Percentiles rank a stretch among this genome's conserved stretches.
phyloP scores from a whole-genome alignment of 305 asterid species.

The Rubia tinctorum region DNA sequence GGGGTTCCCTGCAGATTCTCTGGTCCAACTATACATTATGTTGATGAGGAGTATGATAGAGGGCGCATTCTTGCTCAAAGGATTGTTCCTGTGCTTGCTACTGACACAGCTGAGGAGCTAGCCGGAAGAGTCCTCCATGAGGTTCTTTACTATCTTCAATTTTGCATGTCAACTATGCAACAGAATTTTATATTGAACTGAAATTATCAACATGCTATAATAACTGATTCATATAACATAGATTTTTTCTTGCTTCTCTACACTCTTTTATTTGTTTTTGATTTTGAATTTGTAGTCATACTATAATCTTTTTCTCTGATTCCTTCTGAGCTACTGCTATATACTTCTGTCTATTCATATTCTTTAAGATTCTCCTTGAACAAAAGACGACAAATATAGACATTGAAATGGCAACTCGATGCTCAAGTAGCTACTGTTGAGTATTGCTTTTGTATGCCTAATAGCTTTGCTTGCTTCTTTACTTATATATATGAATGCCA shows the following conservation, averaged over 20 bases:
- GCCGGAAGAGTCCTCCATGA: constrained; percentile 73
- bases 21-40: constrained; percentile 76
- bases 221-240: background rate
- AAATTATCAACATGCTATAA: background rate
- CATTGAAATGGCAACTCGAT: background rate
- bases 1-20: constrained; percentile 60
- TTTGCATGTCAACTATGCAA: background rate
- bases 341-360: background rate
- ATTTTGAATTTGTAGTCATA: constrained; percentile 3
- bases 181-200: background rate
- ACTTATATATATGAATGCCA: background rate
- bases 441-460: background rate
- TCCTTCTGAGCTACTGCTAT: background rate
- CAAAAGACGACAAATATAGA: background rate
- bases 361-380: background rate
- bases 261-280: background rate
- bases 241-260: background rate
- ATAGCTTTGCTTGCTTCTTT: background rate
- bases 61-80: constrained; percentile 11
- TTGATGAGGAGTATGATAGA: constrained; percentile 13
- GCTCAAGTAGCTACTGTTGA: background rate
- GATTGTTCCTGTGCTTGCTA: constrained; percentile 56
- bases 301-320: background rate
- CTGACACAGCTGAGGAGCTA: constrained; percentile 74
- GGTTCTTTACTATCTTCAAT: constrained; percentile 18